phyloP scores from a whole-genome alignment of 768 basidiomycete genomes.

The Boletus bicolor region DNA sequence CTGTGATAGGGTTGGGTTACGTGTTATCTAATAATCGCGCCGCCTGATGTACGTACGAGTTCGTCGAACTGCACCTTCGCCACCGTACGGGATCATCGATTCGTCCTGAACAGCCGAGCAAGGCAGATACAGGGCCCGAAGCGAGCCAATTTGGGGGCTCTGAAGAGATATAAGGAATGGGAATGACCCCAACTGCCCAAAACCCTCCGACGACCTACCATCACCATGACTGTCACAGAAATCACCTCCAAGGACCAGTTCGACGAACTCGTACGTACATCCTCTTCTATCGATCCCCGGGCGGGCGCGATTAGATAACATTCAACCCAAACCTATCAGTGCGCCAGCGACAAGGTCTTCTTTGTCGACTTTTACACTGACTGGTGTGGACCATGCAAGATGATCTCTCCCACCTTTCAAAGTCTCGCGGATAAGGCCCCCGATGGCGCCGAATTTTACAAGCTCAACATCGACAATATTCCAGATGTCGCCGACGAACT shows the following conservation, averaged over 20 bases:
- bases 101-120: too few relatives aligned
- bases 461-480: slow-evolving; percentile 65
- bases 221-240: background rate
- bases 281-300: background rate
- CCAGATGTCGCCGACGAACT: slow-evolving; percentile 47
- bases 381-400: slow-evolving; percentile 20
- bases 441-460: slow-evolving; percentile 55
- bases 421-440: background rate
- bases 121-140: too few relatives aligned
- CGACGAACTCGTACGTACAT: slow-evolving; percentile 5
- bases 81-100: too few relatives aligned
- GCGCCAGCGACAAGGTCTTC: background rate
- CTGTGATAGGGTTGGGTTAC: too few relatives aligned
- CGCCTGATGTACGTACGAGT: too few relatives aligned
- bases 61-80: too few relatives aligned
- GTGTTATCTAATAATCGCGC: too few relatives aligned
- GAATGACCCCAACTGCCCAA: too few relatives aligned
- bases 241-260: background rate
- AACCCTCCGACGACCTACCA: background rate
- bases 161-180: background rate
- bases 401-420: slow-evolving; percentile 18
- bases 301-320: background rate
- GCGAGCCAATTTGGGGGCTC: too few relatives aligned
- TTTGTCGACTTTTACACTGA: slow-evolving; percentile 22
- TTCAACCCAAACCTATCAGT: background rate